Base-by-base conservation (phyloP, 129 eudicot genomes). In the Apium graveolens region DNA sequence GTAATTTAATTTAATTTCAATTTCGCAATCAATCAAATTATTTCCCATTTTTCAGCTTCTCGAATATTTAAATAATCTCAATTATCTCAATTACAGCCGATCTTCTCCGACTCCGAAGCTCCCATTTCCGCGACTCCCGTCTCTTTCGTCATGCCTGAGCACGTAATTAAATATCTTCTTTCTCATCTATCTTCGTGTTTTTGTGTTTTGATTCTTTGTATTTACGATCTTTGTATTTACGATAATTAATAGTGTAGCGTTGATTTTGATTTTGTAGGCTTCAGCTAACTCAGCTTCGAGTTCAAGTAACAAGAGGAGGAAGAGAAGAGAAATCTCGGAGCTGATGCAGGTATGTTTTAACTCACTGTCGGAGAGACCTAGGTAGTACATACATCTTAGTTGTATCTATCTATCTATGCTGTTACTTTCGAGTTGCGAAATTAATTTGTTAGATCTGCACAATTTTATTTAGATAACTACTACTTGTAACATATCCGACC, bases 221-320 rank as follows among this genome's bases (percentile, higher is more conserved):
- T 57, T 8, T 57, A 57, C 24, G 66, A 2, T 48, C 57, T 48
- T 7, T 8, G 27, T 57, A 12, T 60, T 9, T 26, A 60, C 26
- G 68, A 26, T 14, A 26, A 60, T 60, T 60, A 11, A 60, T 4
- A 31, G 31, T 10, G 5, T 60, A n/a, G 34, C 68, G 11, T 31
- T 31, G 68, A 26, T n/a, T n/a, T 31, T 31, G 68, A 26, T n/a
- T n/a, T 8, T 60, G 12, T 34, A 60, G 68, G 68, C 68, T 32
- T 32, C 68, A 60, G 68, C 68, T 27, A 60, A 60, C 32, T 60
- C 68, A n/a, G 68, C 68, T 60, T 60, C 68, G 68, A 60, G 68
- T 26, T 60, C 68, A 17, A 60, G 68, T 60, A 60, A 60, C 32
- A 60, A 60, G 11, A 60, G 68, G 32, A n/a, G 68, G 13, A 60